Evolutionary conservation across 2,329 filamentous ascomycete species (phyloP).

Genomic region (Catunica adiposa): DNA sequence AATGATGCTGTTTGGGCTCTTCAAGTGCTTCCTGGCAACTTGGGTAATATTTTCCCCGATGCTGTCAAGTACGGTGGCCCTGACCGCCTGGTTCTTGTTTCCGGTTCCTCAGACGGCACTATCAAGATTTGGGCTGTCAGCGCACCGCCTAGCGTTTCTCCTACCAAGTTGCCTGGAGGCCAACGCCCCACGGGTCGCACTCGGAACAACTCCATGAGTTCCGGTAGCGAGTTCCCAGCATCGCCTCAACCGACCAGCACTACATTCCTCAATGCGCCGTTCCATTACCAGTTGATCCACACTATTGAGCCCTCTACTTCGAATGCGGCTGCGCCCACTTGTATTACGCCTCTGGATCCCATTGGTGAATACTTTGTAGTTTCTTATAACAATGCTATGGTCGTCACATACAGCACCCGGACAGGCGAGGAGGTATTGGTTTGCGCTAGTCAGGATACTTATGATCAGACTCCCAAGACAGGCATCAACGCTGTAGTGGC

Average conservation of each 20-base stretch:
- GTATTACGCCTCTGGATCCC: constrained; percentile 73
- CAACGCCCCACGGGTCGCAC: constrained; percentile 46
- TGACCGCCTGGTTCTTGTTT: constrained; percentile 78
- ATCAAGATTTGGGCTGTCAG: constrained; percentile 92
- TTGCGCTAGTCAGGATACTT: constrained; percentile 90
- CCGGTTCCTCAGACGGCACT: constrained; percentile 77
- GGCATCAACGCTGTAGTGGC: constrained; percentile 87
- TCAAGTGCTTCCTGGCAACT: constrained; percentile 73
- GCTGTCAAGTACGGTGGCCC: constrained; percentile 58
- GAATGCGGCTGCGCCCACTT: constrained; percentile 46
- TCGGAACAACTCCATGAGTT: constrained; percentile 83
- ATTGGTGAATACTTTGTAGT: constrained; percentile 83
- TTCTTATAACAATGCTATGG: constrained; percentile 75
- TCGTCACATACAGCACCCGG: constrained; percentile 81
- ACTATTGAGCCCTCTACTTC: constrained; percentile 58
- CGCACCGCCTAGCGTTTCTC: constrained; percentile 69
- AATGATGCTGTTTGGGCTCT: constrained; percentile 93
- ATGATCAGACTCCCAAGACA: constrained; percentile 61
- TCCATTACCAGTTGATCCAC: constrained; percentile 76
- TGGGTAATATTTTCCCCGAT: constrained; percentile 65
- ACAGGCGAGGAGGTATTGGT: constrained; percentile 80
- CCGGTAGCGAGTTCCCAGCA: constrained; percentile 78
- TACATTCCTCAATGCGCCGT: constrained; percentile 68
- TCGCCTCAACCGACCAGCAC: constrained; percentile 65
- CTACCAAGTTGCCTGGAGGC: constrained; percentile 45